Base-by-base conservation (phyloP, 805 yeast species). In the Candida germanica region DNA sequence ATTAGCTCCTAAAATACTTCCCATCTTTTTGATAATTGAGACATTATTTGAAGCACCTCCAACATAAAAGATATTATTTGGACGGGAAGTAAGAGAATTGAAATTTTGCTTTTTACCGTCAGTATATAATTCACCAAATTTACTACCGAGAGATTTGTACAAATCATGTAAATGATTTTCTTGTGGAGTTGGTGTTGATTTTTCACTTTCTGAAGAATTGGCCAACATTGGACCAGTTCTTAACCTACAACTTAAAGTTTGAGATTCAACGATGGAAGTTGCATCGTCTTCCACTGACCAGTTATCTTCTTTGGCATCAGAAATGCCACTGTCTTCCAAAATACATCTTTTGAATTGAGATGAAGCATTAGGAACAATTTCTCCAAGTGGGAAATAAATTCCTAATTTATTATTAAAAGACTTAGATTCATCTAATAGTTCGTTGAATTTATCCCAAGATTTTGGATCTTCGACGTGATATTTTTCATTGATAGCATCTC, bases 351-450 rank as follows among this genome's bases (percentile, higher is more conserved):
- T 68, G 16, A 73, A 75, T 44, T 80, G 84, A 0, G 88, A 76
- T 17, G 73, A 61, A 2, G 81, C 83, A 57, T 83, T 85, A 11
- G 97, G 97, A 15, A 87, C 86, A 46, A 88, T 88, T 55, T 88
- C 97, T n/a, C 93, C 87, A 3, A 83, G 60, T 9, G 95, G 94
- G 64, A 89, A 88, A 56, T 84, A 88, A 32, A 86, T 73, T 0
- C 95, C 96, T 19, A 88, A 56, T 42, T 73, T 70, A 30, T 66
- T 51, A 38, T 71, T 64, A 32, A 66, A 65, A 6, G 40, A 32
- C n/a, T 34, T 54, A 15, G 59, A 52, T 3, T 48, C 43, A 38
- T 73, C 73, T 38, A 82, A 54, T 3, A 83, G 60, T 30, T 71
- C 68, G 51, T 81, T 74, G 48, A 84, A 84, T 42, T 69, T 60